Evolutionary conservation across 2,329 filamentous ascomycete genomes (phyloP).

Genomic region (Pseudogymnoascus destructans): DNA sequence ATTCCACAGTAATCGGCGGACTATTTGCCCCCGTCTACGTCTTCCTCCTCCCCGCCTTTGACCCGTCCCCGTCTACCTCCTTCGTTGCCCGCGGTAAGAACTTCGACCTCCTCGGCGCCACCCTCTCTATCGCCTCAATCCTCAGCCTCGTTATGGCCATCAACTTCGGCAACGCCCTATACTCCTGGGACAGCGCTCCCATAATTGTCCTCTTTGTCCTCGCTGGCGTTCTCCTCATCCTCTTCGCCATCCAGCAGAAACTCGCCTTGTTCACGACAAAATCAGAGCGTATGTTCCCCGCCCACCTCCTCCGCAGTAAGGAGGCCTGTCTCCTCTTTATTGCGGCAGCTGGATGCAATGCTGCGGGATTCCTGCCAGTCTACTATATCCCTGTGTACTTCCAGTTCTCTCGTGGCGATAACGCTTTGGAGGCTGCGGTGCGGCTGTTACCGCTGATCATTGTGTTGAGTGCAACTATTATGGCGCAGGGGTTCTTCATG

Average conservation of each 20-base stretch:
- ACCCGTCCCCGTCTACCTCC: conserved; percentile 7
- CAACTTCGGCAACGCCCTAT: conserved; percentile 22
- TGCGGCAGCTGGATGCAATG: conserved; percentile 33
- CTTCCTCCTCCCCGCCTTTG: conserved; percentile 14
- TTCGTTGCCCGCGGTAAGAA: conserved; percentile 7
- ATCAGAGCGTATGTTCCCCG: conserved; percentile 15
- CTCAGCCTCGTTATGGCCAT: conserved; percentile 20
- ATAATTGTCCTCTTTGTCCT: conserved; percentile 28
- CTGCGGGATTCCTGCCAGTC: conserved; percentile 34
- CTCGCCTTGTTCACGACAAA: conserved; percentile 17
- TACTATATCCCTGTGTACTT: conserved; percentile 36
- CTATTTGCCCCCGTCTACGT: conserved; percentile 16
- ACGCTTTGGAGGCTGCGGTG: conserved; percentile 31
- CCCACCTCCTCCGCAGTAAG: conserved; percentile 15
- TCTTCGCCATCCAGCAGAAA: conserved; percentile 14
- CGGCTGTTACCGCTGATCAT: conserved; percentile 32
- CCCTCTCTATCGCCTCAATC: conserved; percentile 21
- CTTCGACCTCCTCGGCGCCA: conserved; percentile 27
- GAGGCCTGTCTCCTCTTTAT: conserved; percentile 21
- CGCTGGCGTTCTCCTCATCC: conserved; percentile 26
- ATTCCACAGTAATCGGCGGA: neutral
- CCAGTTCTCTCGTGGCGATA: conserved; percentile 35
- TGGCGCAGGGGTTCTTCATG: conserved; percentile 29
- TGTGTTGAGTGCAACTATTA: conserved; percentile 25
- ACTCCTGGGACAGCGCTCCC: conserved; percentile 16